Conservation (phyloP, 345 rosid genomes). For the Luvunga scandens region DNA sequence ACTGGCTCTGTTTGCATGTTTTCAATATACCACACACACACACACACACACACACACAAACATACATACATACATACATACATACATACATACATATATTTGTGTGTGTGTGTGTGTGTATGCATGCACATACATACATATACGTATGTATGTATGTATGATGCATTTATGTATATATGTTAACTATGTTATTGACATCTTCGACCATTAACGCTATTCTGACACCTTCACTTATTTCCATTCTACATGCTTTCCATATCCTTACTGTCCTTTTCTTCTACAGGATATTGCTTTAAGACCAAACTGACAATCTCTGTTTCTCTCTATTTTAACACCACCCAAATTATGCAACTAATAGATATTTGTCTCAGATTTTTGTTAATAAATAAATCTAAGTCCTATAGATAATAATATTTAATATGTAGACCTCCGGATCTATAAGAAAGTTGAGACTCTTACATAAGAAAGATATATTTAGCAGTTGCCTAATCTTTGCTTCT, state of each 20-base stretch:
- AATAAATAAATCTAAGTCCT: neutral
- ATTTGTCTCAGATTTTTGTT: neutral
- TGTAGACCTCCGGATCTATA: neutral
- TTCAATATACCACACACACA: too few relatives aligned
- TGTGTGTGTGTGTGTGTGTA: too few relatives aligned
- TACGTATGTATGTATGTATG: too few relatives aligned
- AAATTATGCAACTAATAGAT: neutral
- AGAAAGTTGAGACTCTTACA: constrained; percentile 21
- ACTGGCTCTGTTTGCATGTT: too few relatives aligned
- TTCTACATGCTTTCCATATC: neutral
- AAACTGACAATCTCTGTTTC: neutral
- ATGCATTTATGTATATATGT: too few relatives aligned
- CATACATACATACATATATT: too few relatives aligned
- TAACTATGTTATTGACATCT: neutral
- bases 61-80: too few relatives aligned
- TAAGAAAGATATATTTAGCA: constrained; percentile 26
- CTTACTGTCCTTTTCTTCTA: neutral
- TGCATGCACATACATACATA: too few relatives aligned
- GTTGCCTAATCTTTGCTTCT: constrained; percentile 20
- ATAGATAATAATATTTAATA: neutral
- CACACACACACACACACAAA: too few relatives aligned
- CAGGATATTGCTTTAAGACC: neutral
- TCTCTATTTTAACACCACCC: neutral
- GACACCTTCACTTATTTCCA: constrained; percentile 1
- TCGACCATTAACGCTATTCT: neutral